Base-by-base conservation (phyloP, 2,329 filamentous ascomycete species). In the Lasiodiplodia sp. region DNA sequence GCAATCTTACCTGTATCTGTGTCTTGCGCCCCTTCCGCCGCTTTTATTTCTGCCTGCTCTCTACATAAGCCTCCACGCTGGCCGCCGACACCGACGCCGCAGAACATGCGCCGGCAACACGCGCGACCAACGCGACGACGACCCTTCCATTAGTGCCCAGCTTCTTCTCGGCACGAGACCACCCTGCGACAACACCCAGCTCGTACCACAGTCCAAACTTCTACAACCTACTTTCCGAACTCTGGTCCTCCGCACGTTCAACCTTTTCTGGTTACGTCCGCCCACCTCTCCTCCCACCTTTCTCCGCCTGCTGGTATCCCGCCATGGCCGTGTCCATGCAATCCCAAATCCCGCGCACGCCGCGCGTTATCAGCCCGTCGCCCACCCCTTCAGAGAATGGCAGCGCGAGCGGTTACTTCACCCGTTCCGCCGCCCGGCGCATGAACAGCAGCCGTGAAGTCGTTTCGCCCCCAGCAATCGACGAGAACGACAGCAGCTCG, bases 351-450 rank as follows among this genome's bases (percentile, higher is more conserved):
- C 94, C 94, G 68, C 87, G 87, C 68, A 96, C 91, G 68, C 94
- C 94, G 75, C 91, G 93, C 76, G 92, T 97, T 73, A 96, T 96
- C 73, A 96, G 93, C 14, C 94, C 94, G 51, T 96, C 93, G 67
- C 94, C 94, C 51, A 91, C 91, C 2, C 89, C 89, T 1, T 90
- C 88, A 25, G 88, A 90, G 68, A 78, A 78, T 38, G 84, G 84
- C 73, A 79, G 77, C 25, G 80, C 82, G 69, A 53, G 53, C 44
- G 80, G 77, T 72, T 90, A 96, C 80, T 89, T 88, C 70, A 96
- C 93, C 70, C 89, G 93, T 74, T 95, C 93, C 40, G 90, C 91
- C 67, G 86, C 90, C 69, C 85, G 86, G 75, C 86, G 89, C 66
- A 87, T 88, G 68, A 85, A 86, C 73, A 84, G 34, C 31, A 64